phyloP scores from a whole-genome alignment of 164 flowering plant species.

The Akebia trifoliata region DNA sequence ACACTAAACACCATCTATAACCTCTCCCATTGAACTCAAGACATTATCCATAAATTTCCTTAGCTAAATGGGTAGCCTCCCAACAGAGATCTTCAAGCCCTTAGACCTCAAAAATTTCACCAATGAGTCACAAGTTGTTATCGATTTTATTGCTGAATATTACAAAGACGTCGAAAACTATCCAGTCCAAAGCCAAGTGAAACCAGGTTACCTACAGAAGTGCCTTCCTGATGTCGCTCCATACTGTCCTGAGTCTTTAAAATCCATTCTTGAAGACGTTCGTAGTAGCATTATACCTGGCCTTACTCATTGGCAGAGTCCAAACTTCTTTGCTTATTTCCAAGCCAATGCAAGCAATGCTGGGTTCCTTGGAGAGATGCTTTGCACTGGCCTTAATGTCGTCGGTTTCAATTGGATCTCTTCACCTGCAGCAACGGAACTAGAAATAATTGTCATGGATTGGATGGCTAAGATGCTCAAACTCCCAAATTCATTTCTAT shows the following conservation, averaged over 20 bases:
- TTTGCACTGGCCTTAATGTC: conserved; percentile 19
- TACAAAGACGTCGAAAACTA: conserved; percentile 7
- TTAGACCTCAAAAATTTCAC: background rate
- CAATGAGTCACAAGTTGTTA: background rate
- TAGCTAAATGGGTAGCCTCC: too few relatives aligned
- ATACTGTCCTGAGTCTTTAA: background rate
- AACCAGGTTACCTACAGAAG: conserved; percentile 9
- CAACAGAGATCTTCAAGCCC: conserved; percentile 4
- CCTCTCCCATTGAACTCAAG: too few relatives aligned
- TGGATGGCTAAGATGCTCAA: conserved; percentile 24
- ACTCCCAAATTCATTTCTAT: too few relatives aligned
- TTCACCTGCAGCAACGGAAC: conserved; percentile 27
- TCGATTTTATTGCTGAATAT: conserved; percentile 2
- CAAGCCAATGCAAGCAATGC: conserved; percentile 21
- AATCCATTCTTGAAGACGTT: conserved; percentile 13
- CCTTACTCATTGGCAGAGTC: conserved; percentile 27
- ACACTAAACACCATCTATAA: too few relatives aligned
- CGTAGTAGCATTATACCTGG: conserved; percentile 14
- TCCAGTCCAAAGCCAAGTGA: conserved; percentile 14
- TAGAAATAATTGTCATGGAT: conserved; percentile 19
- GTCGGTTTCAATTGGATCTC: conserved; percentile 24
- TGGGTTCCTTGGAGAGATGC: conserved; percentile 25
- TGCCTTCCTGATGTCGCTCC: background rate
- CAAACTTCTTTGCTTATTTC: conserved; percentile 20
- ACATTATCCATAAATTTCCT: too few relatives aligned